Conservation (phyloP, 2,329 filamentous ascomycete species). For the Microcyclosporella mali region DNA sequence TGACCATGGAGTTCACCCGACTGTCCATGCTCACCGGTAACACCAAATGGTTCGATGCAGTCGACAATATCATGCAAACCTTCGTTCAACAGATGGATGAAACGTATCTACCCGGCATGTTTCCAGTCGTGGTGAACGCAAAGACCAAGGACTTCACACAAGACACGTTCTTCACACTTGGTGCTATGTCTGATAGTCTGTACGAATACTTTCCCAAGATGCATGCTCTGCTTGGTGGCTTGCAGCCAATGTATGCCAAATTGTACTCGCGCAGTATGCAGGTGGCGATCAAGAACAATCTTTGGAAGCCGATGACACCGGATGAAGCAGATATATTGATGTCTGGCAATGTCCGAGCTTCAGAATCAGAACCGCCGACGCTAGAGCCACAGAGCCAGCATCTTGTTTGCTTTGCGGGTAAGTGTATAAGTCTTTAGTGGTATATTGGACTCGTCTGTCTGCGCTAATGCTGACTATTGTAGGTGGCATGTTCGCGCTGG, state of each 20-base stretch:
- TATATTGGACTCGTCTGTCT: too few relatives aligned
- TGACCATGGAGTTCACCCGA: slow-evolving; percentile 45
- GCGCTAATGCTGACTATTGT: too few relatives aligned
- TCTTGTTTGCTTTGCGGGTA: slow-evolving; percentile 51
- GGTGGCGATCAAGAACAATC: slow-evolving; percentile 39
- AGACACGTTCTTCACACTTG: slow-evolving; percentile 34
- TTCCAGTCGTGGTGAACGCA: slow-evolving; percentile 42
- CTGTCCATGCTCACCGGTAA: slow-evolving; percentile 42
- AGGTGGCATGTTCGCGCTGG: slow-evolving; percentile 56
- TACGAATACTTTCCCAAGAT: slow-evolving; percentile 45
- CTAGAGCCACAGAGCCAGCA: slow-evolving; percentile 51
- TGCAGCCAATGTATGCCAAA: slow-evolving; percentile 41
- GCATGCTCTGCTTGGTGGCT: slow-evolving; percentile 43
- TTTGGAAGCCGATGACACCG: slow-evolving; percentile 47
- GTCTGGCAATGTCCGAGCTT: slow-evolving; percentile 38
- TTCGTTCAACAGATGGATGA: slow-evolving; percentile 39
- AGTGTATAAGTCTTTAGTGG: too few relatives aligned
- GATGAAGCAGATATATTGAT: slow-evolving; percentile 43
- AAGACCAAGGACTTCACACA: slow-evolving; percentile 36
- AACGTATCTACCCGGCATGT: slow-evolving; percentile 44
- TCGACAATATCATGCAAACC: slow-evolving; percentile 37
- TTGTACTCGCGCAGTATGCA: slow-evolving; percentile 51
- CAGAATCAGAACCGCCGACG: slow-evolving; percentile 18
- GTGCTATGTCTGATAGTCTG: slow-evolving; percentile 33
- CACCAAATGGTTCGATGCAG: slow-evolving; percentile 43